Base-by-base conservation (phyloP, 768 basidiomycete species). In the Cantharellus anzutake region DNA sequence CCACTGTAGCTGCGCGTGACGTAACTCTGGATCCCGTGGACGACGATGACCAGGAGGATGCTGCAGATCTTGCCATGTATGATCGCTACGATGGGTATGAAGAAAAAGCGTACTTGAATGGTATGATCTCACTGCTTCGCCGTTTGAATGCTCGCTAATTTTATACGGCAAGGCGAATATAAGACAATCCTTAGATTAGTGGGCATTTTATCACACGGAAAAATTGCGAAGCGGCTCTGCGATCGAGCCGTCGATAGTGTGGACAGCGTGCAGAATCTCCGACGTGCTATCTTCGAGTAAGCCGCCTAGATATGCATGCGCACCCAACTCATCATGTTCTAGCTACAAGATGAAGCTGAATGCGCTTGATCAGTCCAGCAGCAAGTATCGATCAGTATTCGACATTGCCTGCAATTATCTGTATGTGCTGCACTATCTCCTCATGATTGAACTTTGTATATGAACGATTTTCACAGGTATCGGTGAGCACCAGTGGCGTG, bases 111-210 rank as follows among this genome's bases (percentile, higher is more conserved):
- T 93, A 91, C 70, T 74, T 89, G 56, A 82, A 89, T 72, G 92
- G 91, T 84, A 66, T 41, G 68, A 35, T 42, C 48, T 40, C 14
- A 50, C 44, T 58, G 58, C 53, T 5, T n/a, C 16, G 5, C n/a
- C 20, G 14, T 37, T 41, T 16, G 14, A 0, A 37, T 5, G 42
- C 57, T 35, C 16, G 7, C 57, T 41, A 11, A 11, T 48, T 7
- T 11, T 37, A 11, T 37, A 11, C 1, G 11, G 11, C n/a, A 62
- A 93, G 93, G 93, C 42, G 93, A 98, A 66, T 99, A 97, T 75
- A 97, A 97, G 74, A 87, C 84, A 2, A 96, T 98, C 63, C 72
- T 99, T 48, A 91, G 93, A 63, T 83, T 99, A 60, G 89, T 96
- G 52, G 84, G 89, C 3, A 84, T 97, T 5, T 77, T 97, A 39